phyloP scores from a whole-genome alignment of 768 basidiomycete genomes.

The Amanita thiersii region DNA sequence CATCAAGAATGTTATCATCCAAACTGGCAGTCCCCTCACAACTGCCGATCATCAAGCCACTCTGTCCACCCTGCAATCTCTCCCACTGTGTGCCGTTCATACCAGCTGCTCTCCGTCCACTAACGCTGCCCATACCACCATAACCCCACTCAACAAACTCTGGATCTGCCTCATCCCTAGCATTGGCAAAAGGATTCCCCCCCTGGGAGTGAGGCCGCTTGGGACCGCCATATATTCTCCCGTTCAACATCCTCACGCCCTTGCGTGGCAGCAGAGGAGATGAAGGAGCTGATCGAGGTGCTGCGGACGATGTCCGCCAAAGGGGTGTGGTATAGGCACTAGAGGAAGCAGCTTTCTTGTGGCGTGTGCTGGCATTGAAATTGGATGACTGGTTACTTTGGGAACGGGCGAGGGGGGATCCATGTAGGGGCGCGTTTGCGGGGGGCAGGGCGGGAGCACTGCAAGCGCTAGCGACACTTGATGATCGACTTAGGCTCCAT shows the following conservation, averaged over 20 bases:
- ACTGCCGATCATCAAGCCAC: constrained; percentile 10
- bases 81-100: constrained; percentile 24
- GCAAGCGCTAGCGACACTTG: constrained; percentile 15
- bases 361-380: constrained; percentile 14
- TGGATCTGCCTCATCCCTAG: constrained; percentile 53
- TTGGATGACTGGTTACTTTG: constrained; percentile 26
- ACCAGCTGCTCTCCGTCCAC: constrained; percentile 28
- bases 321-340: constrained; percentile 7
- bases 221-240: constrained; percentile 65
- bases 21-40: constrained; percentile 30
- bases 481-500: constrained; percentile 24
- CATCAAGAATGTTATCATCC: constrained; percentile 36
- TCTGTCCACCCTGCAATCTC: constrained; percentile 22
- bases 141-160: constrained; percentile 94
- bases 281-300: constrained; percentile 7
- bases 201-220: constrained; percentile 21
- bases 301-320: constrained; percentile 10
- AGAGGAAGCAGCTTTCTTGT: background rate
- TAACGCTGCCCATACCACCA: constrained; percentile 71
- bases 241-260: constrained; percentile 72
- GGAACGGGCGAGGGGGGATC: constrained; percentile 24
- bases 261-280: constrained; percentile 19
- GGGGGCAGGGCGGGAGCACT: constrained; percentile 8
- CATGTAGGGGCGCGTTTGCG: constrained; percentile 12
- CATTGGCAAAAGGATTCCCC: constrained; percentile 57